These are phyloP conservation scores for Thermoascus crustaceus DNA, from an alignment of 2,329 filamentous ascomycete species.

Conservation along the genomic window DNA sequence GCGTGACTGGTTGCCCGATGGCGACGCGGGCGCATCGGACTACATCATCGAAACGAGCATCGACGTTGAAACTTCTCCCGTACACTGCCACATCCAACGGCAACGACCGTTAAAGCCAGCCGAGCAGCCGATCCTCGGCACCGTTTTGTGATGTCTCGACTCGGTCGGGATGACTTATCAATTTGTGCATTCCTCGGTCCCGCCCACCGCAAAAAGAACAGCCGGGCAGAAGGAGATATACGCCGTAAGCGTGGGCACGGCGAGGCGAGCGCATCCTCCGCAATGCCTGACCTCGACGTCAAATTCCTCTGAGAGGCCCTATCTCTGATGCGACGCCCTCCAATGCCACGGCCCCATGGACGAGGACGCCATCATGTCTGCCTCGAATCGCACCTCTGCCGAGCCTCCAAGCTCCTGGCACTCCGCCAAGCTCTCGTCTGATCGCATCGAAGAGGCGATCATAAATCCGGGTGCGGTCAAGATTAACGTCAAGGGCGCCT, in stretches of 20 bases:
- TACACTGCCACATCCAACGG: no score
- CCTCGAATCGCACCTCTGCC: constrained; percentile 17
- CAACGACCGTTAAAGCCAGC: no score
- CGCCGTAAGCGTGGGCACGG: constrained; percentile 39
- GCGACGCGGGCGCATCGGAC: no score
- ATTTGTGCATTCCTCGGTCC: no score
- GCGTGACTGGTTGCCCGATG: no score
- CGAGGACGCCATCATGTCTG: constrained; percentile 20
- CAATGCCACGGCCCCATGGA: constrained; percentile 1
- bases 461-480: constrained; percentile 62
- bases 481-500: constrained; percentile 94
- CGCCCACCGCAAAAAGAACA: constrained; percentile 12
- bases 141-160: no score
- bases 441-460: constrained; percentile 40
- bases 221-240: constrained; percentile 38
- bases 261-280: constrained; percentile 5
- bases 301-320: not conserved
- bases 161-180: no score
- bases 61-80: no score
- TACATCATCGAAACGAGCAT: no score
- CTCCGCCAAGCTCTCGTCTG: constrained; percentile 14
- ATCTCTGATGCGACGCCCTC: not conserved
- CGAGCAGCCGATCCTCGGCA: no score
- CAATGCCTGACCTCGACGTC: not conserved
- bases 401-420: constrained; percentile 12